Conservation (phyloP, 768 basidiomycete species). For the Xanthoconium purpureum region DNA sequence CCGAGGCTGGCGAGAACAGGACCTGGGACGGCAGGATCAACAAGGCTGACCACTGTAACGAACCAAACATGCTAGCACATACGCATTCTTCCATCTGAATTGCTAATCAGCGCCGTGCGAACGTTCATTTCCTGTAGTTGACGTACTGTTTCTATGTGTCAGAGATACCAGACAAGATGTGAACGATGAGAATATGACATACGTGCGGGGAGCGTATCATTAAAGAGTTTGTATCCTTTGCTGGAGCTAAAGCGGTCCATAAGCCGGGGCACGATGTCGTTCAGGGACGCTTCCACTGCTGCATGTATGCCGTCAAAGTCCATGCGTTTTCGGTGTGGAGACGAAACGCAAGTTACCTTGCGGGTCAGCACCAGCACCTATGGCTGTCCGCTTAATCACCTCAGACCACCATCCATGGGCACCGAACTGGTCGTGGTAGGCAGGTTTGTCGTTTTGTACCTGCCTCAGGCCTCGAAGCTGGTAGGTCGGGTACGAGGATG, state of each 20-base stretch:
- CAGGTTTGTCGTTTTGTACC: slow-evolving; percentile 57
- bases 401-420: slow-evolving; percentile 71
- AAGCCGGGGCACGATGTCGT: slow-evolving; percentile 57
- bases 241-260: slow-evolving; percentile 65
- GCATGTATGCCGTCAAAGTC: slow-evolving; percentile 10
- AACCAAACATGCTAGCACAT: slow-evolving; percentile 21
- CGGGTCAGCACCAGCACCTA: slow-evolving; percentile 68
- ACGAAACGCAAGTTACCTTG: slow-evolving; percentile 37
- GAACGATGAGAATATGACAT: slow-evolving; percentile 9
- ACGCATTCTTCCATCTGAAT: slow-evolving; percentile 74
- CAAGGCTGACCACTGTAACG: neutral
- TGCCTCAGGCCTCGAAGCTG: slow-evolving; percentile 41
- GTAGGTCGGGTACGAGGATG: slow-evolving; percentile 1
- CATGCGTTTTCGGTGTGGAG: slow-evolving; percentile 23
- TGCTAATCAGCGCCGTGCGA: slow-evolving; percentile 62
- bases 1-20: slow-evolving; percentile 58
- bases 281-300: slow-evolving; percentile 56
- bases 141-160: slow-evolving; percentile 36
- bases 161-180: slow-evolving; percentile 1
- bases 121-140: slow-evolving; percentile 45
- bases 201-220: slow-evolving; percentile 51
- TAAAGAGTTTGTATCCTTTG: slow-evolving; percentile 64
- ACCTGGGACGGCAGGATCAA: slow-evolving; percentile 30
- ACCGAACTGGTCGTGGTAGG: slow-evolving; percentile 46
- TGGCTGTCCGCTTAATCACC: slow-evolving; percentile 69